These are phyloP conservation scores for Pseudisothecium myosuroides DNA, from an alignment of 225 moss, liverwort and hornwort genomes.

Conservation along the genomic window DNA sequence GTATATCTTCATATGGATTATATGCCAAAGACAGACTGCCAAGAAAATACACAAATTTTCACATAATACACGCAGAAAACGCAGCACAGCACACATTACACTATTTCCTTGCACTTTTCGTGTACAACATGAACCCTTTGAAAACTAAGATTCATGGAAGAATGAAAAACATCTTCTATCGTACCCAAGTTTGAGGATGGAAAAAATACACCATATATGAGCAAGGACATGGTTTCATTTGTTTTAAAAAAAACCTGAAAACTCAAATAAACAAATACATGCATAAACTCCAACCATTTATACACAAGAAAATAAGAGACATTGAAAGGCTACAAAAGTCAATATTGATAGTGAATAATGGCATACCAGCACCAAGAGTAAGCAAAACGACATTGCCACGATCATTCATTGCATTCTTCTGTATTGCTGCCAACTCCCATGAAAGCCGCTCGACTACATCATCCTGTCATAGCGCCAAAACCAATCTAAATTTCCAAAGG, in stretches of 20 bases:
- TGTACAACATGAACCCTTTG: too few species aligned
- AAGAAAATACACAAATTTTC: neutral
- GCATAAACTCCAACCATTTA: neutral
- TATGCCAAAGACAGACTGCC: neutral
- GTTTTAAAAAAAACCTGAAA: too few species aligned
- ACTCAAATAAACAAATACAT: too few species aligned
- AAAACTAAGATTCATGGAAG: too few species aligned
- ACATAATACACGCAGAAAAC: neutral
- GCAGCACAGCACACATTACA: too few species aligned
- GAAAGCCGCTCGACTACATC: conserved; percentile 62
- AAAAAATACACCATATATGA: too few species aligned
- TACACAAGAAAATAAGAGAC: conserved; percentile 4
- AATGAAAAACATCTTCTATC: too few species aligned
- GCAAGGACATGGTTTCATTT: too few species aligned
- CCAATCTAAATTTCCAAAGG: neutral
- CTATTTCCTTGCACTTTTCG: too few species aligned
- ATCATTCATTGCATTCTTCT: conserved; percentile 34
- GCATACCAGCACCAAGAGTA: conserved; percentile 82
- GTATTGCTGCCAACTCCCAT: conserved; percentile 55
- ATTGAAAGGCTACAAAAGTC: neutral
- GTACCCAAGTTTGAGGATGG: too few species aligned
- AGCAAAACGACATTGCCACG: conserved; percentile 59
- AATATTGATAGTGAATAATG: neutral
- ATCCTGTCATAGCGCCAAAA: conserved; percentile 30
- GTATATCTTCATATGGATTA: neutral